Conservation (phyloP, 306 rosid genomes). For the Fragaria iinumae region DNA sequence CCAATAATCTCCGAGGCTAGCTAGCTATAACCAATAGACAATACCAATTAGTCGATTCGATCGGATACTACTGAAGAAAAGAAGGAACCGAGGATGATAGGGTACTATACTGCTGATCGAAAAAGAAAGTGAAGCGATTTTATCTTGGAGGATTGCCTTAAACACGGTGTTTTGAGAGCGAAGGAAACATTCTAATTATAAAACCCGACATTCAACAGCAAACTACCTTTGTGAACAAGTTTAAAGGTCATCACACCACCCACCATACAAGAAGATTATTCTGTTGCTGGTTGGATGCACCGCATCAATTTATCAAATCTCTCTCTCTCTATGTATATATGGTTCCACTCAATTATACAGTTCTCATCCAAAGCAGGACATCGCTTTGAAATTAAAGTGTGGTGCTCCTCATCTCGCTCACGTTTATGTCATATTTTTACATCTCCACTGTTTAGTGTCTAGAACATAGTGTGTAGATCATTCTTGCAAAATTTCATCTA, state of each 20-base stretch:
- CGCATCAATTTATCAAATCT: background rate
- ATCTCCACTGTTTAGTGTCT: too few relatives aligned
- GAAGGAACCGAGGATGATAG: background rate
- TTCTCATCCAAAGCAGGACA: too few relatives aligned
- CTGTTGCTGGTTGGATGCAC: background rate
- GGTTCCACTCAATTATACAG: background rate
- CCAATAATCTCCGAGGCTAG: background rate
- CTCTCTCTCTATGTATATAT: too few relatives aligned
- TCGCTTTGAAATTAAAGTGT: too few relatives aligned
- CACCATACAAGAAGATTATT: slow-evolving; percentile 3
- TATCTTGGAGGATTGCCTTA: background rate
- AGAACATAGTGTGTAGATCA: too few relatives aligned
- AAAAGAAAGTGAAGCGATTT: background rate
- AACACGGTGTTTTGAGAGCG: slow-evolving; percentile 26
- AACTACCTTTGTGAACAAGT: slow-evolving; percentile 16
- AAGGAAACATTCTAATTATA: slow-evolving; percentile 28
- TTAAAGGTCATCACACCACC: slow-evolving; percentile 19
- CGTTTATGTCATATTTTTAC: too few relatives aligned
- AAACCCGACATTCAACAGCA: slow-evolving; percentile 27
- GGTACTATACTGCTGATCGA: background rate
- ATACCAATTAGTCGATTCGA: too few relatives aligned
- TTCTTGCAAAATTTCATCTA: too few relatives aligned
- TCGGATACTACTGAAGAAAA: too few relatives aligned
- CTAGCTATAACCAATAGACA: background rate
- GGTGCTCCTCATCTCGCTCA: too few relatives aligned